These are phyloP conservation scores for Mycena sanguinolenta DNA, from an alignment of 768 basidiomycete species.

Conservation along the genomic window DNA sequence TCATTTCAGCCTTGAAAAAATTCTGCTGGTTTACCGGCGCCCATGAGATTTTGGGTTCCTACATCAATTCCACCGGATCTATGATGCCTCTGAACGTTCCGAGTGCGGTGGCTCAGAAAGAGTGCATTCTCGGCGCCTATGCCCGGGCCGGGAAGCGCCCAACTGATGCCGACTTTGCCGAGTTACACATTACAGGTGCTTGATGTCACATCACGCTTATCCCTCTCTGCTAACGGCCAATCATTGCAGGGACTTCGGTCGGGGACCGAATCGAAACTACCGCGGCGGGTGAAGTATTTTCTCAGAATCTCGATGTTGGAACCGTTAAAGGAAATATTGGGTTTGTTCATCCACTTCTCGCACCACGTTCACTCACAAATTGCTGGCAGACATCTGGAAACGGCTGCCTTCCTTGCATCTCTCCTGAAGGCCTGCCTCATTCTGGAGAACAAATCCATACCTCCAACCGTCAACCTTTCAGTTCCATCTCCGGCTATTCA, in stretches of 20 bases:
- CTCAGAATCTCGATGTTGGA: too few relatives aligned
- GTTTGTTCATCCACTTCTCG: not conserved
- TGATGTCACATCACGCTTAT: too few relatives aligned
- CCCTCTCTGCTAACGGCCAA: not conserved
- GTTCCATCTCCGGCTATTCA: slow-evolving; percentile 41
- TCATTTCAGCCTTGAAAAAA: not conserved
- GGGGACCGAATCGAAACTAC: slow-evolving; percentile 49
- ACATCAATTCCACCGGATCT: slow-evolving; percentile 46
- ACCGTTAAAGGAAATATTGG: slow-evolving; percentile 13
- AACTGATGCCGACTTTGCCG: slow-evolving; percentile 11
- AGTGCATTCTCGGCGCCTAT: slow-evolving; percentile 46
- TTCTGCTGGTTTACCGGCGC: too few relatives aligned
- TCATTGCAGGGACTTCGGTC: slow-evolving; percentile 41
- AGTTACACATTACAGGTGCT: slow-evolving; percentile 24
- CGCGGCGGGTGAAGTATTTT: not conserved
- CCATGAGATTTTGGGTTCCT: slow-evolving; percentile 44
- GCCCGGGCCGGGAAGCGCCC: not conserved
- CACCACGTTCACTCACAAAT: not conserved
- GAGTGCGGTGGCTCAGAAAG: too few relatives aligned
- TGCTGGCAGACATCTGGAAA: not conserved
- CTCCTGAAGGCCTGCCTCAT: slow-evolving; percentile 45
- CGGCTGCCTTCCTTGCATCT: too few relatives aligned
- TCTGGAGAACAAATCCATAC: slow-evolving; percentile 41
- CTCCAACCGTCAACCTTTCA: slow-evolving; percentile 45
- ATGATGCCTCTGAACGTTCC: slow-evolving; percentile 46